Conservation (phyloP, 2,329 filamentous ascomycete genomes). For the Cercospora citrullina region DNA sequence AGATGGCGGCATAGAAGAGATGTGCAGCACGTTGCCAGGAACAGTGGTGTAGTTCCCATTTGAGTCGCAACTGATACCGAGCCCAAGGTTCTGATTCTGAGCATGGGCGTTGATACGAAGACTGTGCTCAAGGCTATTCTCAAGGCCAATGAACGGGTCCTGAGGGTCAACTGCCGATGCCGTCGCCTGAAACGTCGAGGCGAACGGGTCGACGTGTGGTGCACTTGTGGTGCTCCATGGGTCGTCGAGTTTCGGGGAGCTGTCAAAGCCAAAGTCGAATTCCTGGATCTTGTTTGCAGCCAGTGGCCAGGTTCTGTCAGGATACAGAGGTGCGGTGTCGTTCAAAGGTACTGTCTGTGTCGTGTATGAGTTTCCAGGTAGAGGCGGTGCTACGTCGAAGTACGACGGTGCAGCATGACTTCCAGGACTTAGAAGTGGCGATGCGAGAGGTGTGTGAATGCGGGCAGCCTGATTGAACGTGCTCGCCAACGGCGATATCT, state of each 20-base stretch:
- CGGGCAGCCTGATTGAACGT: constrained; percentile 36
- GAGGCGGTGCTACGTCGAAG: constrained; percentile 27
- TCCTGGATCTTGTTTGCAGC: constrained; percentile 31
- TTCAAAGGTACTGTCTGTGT: constrained; percentile 32
- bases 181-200: constrained; percentile 17
- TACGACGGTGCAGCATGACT: constrained; percentile 26
- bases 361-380: constrained; percentile 25
- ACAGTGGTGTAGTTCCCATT: constrained; percentile 25
- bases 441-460: constrained; percentile 35
- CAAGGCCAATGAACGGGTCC: constrained; percentile 29
- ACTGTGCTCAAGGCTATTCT: constrained; percentile 14
- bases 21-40: constrained; percentile 18
- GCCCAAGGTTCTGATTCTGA: constrained; percentile 28
- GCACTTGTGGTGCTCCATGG: constrained; percentile 22
- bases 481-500: constrained; percentile 35
- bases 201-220: constrained; percentile 23
- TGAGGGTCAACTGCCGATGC: constrained; percentile 22
- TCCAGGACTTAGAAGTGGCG: constrained; percentile 31
- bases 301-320: constrained; percentile 30
- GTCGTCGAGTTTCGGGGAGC: constrained; percentile 25
- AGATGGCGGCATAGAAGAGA: constrained; percentile 19
- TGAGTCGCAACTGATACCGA: constrained; percentile 40
- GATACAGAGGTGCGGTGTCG: constrained; percentile 35
- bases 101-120: constrained; percentile 15
- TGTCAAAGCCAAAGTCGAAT: constrained; percentile 39